phyloP scores from a whole-genome alignment of 331 rosid species.

The Dryas integrifolia region DNA sequence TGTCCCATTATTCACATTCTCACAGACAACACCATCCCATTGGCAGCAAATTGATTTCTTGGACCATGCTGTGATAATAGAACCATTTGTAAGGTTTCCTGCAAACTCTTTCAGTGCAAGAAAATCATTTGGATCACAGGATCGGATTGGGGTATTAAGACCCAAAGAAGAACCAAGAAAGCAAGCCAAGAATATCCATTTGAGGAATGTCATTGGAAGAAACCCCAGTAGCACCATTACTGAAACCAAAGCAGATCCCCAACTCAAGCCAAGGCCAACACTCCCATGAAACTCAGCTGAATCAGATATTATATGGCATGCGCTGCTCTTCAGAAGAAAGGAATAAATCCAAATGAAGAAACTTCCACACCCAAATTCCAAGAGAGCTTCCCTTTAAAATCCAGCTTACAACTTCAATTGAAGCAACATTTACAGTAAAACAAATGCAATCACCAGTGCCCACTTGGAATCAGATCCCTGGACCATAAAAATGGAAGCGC shows the following conservation, averaged over 20 bases:
- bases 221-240: slow-evolving; percentile 39
- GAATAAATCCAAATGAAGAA: slow-evolving; percentile 36
- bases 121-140: slow-evolving; percentile 57
- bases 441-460: slow-evolving; percentile 18
- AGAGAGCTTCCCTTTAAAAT: slow-evolving; percentile 10
- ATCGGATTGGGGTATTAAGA: slow-evolving; percentile 25
- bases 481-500: slow-evolving; percentile 10
- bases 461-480: slow-evolving; percentile 32
- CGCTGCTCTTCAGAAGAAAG: slow-evolving; percentile 27
- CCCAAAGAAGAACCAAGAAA: slow-evolving; percentile 41
- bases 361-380: slow-evolving; percentile 34
- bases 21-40: slow-evolving; percentile 72
- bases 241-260: slow-evolving; percentile 35
- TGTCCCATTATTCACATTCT: slow-evolving; percentile 32
- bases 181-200: slow-evolving; percentile 47
- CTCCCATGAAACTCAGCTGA: slow-evolving; percentile 35
- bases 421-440: slow-evolving; percentile 20
- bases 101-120: slow-evolving; percentile 61
- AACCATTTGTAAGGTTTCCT: slow-evolving; percentile 49
- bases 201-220: slow-evolving; percentile 36
- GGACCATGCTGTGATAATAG: slow-evolving; percentile 46
- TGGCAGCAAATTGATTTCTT: slow-evolving; percentile 52
- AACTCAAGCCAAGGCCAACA: slow-evolving; percentile 37
- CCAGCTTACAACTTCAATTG: slow-evolving; percentile 28
- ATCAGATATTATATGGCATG: slow-evolving; percentile 16